Conservation (phyloP, 2,329 filamentous ascomycete species). For the Cladosporium sp. region DNA sequence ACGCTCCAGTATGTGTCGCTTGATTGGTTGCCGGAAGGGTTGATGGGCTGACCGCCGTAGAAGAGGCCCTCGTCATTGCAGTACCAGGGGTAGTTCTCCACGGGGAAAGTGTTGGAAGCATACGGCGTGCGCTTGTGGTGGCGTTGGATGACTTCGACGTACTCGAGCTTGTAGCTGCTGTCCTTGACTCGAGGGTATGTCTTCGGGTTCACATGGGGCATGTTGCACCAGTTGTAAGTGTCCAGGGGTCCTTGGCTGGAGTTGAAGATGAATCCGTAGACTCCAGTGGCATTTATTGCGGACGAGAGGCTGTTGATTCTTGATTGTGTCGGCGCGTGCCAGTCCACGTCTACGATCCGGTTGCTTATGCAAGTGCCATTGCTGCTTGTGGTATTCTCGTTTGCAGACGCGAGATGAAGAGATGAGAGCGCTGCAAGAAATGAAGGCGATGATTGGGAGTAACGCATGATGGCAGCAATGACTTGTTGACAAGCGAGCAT, state of each 20-base stretch:
- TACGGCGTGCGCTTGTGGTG: constrained; percentile 85
- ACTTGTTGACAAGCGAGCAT: constrained; percentile 24
- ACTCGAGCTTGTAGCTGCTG: constrained; percentile 59
- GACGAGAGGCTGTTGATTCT: constrained; percentile 57
- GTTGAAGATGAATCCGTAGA: constrained; percentile 72
- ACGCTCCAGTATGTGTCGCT: constrained; percentile 62
- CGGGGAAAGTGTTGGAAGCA: constrained; percentile 68
- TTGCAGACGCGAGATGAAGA: constrained; percentile 1
- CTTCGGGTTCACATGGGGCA: constrained; percentile 69
- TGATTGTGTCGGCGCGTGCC: constrained; percentile 54
- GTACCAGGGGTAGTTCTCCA: constrained; percentile 67
- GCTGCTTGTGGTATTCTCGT: constrained; percentile 7
- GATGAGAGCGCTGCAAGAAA: constrained; percentile 18
- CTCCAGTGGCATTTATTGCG: constrained; percentile 55
- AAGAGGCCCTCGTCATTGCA: constrained; percentile 67
- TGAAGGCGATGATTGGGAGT: constrained; percentile 18
- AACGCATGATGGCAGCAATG: constrained; percentile 28
- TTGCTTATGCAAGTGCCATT: constrained; percentile 14
- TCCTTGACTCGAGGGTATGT: constrained; percentile 56
- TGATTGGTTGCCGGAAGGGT: constrained; percentile 42
- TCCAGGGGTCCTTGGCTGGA: constrained; percentile 53
- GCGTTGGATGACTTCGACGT: constrained; percentile 77
- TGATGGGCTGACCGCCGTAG: constrained; percentile 60
- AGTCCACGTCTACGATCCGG: constrained; percentile 41
- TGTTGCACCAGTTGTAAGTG: constrained; percentile 78